phyloP scores from a whole-genome alignment of 306 rosid genomes.

The Acmispon strigosus region DNA sequence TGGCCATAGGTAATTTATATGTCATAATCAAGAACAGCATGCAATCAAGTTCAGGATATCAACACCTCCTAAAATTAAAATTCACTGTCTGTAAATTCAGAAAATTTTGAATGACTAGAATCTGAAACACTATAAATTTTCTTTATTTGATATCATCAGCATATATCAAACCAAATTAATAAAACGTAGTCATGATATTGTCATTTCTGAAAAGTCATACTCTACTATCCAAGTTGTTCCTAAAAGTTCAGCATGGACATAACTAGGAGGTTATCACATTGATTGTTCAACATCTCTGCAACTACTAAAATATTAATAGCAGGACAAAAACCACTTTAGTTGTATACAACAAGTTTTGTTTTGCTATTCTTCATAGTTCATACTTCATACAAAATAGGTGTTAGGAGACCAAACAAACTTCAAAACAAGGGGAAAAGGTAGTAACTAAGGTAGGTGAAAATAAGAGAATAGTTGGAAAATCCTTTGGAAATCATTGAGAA shows the following conservation, averaged over 20 bases:
- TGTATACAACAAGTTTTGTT: not conserved
- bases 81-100: not conserved
- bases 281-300: not conserved
- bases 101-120: not conserved
- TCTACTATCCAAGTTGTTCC: not conserved
- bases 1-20: too few species aligned
- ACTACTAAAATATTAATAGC: not conserved
- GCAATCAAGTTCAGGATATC: too few species aligned
- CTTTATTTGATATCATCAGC: not conserved
- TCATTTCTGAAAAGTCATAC: not conserved
- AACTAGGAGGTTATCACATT: not conserved
- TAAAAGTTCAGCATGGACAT: not conserved
- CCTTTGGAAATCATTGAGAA: not conserved
- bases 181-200: not conserved
- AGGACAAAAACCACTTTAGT: not conserved
- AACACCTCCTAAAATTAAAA: not conserved
- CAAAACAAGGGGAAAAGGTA: not conserved
- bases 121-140: not conserved
- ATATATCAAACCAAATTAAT: not conserved
- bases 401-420: not conserved
- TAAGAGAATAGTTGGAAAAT: not conserved
- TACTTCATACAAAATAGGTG: too few species aligned
- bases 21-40: too few species aligned
- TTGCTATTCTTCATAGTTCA: too few species aligned
- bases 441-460: not conserved